A percentile compares a stretch with the other conserved stretches of the same genome.
Conservation (phyloP, 768 basidiomycete genomes). For the Kwoniella heveanensis region DNA sequence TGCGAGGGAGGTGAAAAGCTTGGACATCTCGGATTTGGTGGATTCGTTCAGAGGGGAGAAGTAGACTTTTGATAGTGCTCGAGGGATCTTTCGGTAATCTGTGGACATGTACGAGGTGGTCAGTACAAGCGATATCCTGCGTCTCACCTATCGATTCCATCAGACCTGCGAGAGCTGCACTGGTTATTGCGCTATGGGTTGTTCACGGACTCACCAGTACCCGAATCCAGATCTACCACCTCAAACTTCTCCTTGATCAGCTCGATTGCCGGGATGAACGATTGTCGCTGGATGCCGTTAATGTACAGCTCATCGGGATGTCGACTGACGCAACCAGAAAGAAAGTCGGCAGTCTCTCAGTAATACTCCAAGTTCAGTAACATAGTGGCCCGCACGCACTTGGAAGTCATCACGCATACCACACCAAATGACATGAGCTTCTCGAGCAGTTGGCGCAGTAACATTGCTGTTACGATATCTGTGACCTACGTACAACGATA, state of each 20-base stretch:
- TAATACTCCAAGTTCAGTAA: too few species aligned
- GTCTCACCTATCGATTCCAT: too few species aligned
- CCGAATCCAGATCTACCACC: slow-evolving; percentile 92
- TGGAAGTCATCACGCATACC: slow-evolving; percentile 93
- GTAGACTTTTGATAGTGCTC: slow-evolving; percentile 91
- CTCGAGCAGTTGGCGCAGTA: slow-evolving; percentile 84
- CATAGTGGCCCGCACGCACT: slow-evolving; percentile 63
- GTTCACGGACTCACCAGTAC: slow-evolving; percentile 79
- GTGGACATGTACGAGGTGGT: background rate
- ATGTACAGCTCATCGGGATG: slow-evolving; percentile 97
- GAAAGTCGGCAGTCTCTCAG: too few species aligned
- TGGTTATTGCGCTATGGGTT: too few species aligned
- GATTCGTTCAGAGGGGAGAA: slow-evolving; percentile 74
- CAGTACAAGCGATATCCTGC: background rate
- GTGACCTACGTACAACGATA: slow-evolving; percentile 82
- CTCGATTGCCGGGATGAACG: slow-evolving; percentile 93
- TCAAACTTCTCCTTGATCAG: slow-evolving; percentile 83
- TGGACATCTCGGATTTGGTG: slow-evolving; percentile 71
- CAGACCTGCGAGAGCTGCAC: too few species aligned
- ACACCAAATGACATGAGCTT: slow-evolving; percentile 83
- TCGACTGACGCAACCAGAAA: too few species aligned
- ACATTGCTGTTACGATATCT: slow-evolving; percentile 98
- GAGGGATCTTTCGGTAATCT: slow-evolving; percentile 95
- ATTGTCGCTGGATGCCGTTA: slow-evolving; percentile 94
- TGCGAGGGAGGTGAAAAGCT: slow-evolving; percentile 75